Base-by-base conservation (phyloP, 257 asterid species). In the Primulina eburnea region DNA sequence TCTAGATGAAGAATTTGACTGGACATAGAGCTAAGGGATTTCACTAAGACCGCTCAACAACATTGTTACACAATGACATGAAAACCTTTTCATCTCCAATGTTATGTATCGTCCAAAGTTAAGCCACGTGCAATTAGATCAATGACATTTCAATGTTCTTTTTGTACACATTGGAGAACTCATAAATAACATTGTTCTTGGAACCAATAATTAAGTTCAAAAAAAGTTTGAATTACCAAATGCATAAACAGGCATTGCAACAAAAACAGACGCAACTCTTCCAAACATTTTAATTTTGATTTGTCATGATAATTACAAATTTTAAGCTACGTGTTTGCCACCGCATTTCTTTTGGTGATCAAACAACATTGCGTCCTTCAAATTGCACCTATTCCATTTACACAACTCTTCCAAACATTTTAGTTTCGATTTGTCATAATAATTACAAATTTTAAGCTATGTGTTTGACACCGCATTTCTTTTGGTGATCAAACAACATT, bases 1-100 rank as follows among this genome's bases (percentile, higher is more conserved):
- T 32, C 38, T 33, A 64, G 66, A 71, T 28, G 61, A 59, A 64
- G 60, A 71, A 60, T 50, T 38, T 60, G 56, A 47, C 60, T 69
- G 24, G 35, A 74, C 62, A 20, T 20, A 2, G 59, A 28, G 9
- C 14, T 60, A 29, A 60, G 11, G 20, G 8, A 26, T 28, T 28
- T 28, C 26, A 24, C 26, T 21, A 21, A 21, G 24, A 21, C 35
- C 35, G 6, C 35, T 4, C 35, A 35, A 6, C 40, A 5, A 35
- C 40, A 35, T 35, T 4, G 40, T 35, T 5, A 35, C 8, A 7
- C 40, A 35, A 35, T 35, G 8, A 35, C 40, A 7, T 35, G 40
- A 35, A 35, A 0, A 1, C 40, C 7, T 35, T 35, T 35, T 5
- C 11, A 35, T 35, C 9, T 35, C 43, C 5, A 35, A 8, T 35